Evolutionary conservation across 371 early-diverging fungal genomes (phyloP), one percentile per base, ranked within the genome.

Genomic region (Haplosporangium sp.): DNA sequence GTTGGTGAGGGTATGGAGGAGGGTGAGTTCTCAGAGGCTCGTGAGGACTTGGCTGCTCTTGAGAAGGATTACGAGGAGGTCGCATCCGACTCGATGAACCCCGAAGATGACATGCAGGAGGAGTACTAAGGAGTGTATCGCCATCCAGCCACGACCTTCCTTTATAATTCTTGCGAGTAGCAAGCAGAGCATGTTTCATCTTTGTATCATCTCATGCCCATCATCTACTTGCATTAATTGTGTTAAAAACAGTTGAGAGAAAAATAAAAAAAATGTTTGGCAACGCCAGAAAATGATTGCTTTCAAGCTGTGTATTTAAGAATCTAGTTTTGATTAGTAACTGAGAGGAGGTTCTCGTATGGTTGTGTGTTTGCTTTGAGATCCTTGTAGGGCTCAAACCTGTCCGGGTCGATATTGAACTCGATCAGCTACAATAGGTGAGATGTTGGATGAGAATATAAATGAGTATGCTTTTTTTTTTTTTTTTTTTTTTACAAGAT

Each of bases 51-150:
- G 87, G 99, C 98, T 76, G 97, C 98, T 64, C 94, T 99, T 62
- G 99, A 99, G 89, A 95, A 96, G 91, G 99, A 99, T 86, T 99
- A 99, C 89, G 96, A 97, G 84, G 97, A 97, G 86, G 97, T 98
- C 66, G 96, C 95, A 57, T 89, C 94, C 74, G 98, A 97, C 87
- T 92, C 96, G 41, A 55, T 59, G 67, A 82, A 88, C 47, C 91
- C 88, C 73, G 93, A 88, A 55, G 94, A 91, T 74, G 91, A 92
- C 71, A 82, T 81, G 57, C 77, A 76, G 47, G 76, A 72, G 57
- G 80, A 79, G 88, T 79, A 72, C 69, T 79, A 79, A 71, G 41
- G 42, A 18, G 6, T 38, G 43, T 42, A 6, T 48, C 14, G 16
- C 48, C 36, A 10, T 16, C n/a, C 37, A 3, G 20, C 1, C 37